These are phyloP conservation scores for Aegilops bicornis DNA, from an alignment of 176 grass and related monocot genomes.

Conservation along the genomic window DNA sequence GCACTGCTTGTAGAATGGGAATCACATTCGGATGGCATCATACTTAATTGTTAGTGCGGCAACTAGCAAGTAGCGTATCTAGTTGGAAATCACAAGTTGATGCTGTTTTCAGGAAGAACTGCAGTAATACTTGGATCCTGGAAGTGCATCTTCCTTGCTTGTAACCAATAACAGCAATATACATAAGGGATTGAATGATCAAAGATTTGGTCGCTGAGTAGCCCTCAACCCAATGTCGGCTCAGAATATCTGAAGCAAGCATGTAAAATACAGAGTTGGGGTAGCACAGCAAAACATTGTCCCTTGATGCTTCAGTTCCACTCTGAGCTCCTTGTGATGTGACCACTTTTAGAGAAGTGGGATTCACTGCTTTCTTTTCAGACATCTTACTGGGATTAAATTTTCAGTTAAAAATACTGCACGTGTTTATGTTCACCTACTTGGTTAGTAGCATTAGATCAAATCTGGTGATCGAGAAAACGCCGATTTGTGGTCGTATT, in stretches of 20 bases:
- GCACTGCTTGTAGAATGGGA: not conserved
- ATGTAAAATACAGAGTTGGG: not conserved
- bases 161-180: slow-evolving; percentile 69
- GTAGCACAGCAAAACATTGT: not conserved
- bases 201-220: slow-evolving; percentile 62
- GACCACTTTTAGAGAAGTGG: not conserved
- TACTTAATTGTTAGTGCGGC: not conserved
- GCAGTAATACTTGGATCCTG: slow-evolving; percentile 15
- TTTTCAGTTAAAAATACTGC: no score
- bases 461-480: no score
- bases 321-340: not conserved
- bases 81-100: not conserved
- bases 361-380: no score
- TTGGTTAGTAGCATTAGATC: no score
- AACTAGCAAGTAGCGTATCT: not conserved
- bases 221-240: slow-evolving; percentile 35
- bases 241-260: not conserved
- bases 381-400: no score
- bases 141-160: slow-evolving; percentile 58
- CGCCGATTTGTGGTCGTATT: no score
- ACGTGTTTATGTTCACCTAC: no score
- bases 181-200: slow-evolving; percentile 68
- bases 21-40: not conserved
- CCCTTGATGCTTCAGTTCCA: not conserved
- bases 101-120: not conserved